Conservation (phyloP, 495 filamentous ascomycete species). For the Penicillium arizonense region DNA sequence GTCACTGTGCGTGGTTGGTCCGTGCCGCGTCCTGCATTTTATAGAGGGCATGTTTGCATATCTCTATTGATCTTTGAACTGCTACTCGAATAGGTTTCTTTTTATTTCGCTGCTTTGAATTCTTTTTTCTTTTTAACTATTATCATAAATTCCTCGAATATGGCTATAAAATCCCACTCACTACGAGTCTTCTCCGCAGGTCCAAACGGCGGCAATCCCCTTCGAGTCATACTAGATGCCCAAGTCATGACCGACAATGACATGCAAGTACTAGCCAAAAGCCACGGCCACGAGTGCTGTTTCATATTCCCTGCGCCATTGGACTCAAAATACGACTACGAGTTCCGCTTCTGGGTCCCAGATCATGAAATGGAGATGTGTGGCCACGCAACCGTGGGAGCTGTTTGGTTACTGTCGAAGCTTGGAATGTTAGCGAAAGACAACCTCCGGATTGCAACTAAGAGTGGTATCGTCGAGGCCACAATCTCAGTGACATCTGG, state of each 20-base stretch:
- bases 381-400: conserved; percentile 11
- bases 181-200: background rate
- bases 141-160: background rate
- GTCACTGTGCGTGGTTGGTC: conserved; percentile 12
- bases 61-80: no score
- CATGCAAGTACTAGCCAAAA: conserved; percentile 3
- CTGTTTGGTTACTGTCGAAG: conserved; percentile 9
- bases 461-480: conserved; percentile 6
- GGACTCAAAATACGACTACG: background rate
- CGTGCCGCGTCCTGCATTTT: conserved; percentile 1
- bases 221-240: conserved; percentile 7
- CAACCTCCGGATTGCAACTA: conserved; percentile 9
- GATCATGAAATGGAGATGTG: conserved; percentile 17
- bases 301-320: conserved; percentile 5
- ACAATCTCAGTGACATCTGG: background rate
- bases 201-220: conserved; percentile 5
- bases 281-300: conserved; percentile 5
- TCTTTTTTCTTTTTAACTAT: no score
- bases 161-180: background rate
- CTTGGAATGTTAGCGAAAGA: background rate
- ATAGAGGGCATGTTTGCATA: no score
- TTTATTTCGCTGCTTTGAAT: no score
- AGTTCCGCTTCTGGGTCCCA: conserved; percentile 9
- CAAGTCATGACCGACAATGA: background rate
- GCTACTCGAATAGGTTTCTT: no score